Base-by-base conservation (phyloP, 2,329 filamentous ascomycete species). In the Cephalotrichum gorgonifer region DNA sequence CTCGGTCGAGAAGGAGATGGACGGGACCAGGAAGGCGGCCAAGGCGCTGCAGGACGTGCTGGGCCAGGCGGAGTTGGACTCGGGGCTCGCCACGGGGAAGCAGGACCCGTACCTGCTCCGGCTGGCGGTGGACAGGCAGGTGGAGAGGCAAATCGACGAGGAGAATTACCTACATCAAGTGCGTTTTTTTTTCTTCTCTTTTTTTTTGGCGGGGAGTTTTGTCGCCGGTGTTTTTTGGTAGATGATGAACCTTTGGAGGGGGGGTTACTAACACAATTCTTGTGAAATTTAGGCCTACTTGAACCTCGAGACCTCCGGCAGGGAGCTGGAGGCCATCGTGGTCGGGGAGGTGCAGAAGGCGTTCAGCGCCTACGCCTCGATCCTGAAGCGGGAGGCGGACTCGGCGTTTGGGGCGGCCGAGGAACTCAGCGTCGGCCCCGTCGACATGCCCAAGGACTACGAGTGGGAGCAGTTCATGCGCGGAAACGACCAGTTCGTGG, bases 331-430 rank as follows among this genome's bases (percentile, higher is more conserved):
- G 67, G 86, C 88, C 1, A 97, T 98, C 54, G 88, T 98, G 1
- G 88, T 98, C 14, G 88, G 90, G 56, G 93, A 98, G 66, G 94
- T 98, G 39, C 93, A 98, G 62, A 97, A 97, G 65, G 89, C 93
- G 0, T 97, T 96, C 70, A 95, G 93, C 59, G 89, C 90, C 2
- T 88, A 95, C 57, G 87, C 90, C 23, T 86, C 85, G 48, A 95
- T 97, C 54, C 72, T 97, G 52, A 95, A 91, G 70, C 84, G 89
- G 43, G 91, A 97, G 62, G 86, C 88, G 9, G 89, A 95, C 55
- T 83, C 88, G 49, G 81, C 85, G 30, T 87, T 88, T 60, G 77
- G 78, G 49, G 77, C 87, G 2, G 78, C 91, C 11, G 88, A 95
- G 51, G 85, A 86, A 58, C 79, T 98, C 2, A 86, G 88, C 41